Conservation (phyloP, 208 protist genomes). For the Herpetomonas samuelpessoai region DNA sequence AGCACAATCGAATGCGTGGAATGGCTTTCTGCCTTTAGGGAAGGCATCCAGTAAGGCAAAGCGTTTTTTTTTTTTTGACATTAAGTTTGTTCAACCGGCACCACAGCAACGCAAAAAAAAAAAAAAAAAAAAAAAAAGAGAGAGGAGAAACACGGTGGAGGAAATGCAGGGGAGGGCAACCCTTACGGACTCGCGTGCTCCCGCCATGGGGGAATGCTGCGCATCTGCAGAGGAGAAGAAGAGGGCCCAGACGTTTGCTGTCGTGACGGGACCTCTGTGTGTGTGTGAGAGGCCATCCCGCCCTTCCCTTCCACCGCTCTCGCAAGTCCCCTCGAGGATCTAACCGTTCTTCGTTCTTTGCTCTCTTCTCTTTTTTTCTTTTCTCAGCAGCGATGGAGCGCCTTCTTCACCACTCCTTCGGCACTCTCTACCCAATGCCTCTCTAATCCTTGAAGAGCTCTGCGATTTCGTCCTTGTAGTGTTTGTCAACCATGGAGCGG, state of each 20-base stretch:
- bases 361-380: background rate
- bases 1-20: too few species aligned
- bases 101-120: background rate
- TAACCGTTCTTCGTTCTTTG: too few species aligned
- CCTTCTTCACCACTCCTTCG: slow-evolving; percentile 9
- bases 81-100: too few species aligned
- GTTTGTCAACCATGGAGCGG: slow-evolving; percentile 32
- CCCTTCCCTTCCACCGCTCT: background rate
- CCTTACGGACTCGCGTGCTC: too few species aligned
- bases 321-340: too few species aligned
- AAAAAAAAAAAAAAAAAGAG: background rate
- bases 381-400: background rate
- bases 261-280: too few species aligned
- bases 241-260: too few species aligned
- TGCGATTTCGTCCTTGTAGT: slow-evolving; percentile 37
- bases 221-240: background rate
- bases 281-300: too few species aligned
- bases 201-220: background rate
- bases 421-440: background rate
- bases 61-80: too few species aligned
- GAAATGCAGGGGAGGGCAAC: slow-evolving; percentile 2
- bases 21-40: too few species aligned
- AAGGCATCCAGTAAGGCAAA: too few species aligned
- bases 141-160: background rate
- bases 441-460: slow-evolving; percentile 37